Evolutionary conservation across 2,329 filamentous ascomycete species (phyloP), one percentile per base, ranked within the genome.

Genomic region (Daldinia eschscholtzii): DNA sequence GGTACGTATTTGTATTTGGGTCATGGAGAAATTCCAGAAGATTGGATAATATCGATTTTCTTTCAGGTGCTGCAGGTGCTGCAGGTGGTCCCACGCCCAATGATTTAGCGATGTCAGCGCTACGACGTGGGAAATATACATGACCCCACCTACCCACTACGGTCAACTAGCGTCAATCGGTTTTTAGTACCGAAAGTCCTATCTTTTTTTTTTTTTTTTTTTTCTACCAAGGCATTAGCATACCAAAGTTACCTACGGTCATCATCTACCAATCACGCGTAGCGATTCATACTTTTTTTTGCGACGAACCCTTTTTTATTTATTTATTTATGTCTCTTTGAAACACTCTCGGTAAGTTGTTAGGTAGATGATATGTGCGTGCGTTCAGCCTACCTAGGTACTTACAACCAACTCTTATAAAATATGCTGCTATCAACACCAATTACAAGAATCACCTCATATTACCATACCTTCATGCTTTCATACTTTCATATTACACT

Each of bases 11-110:
- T 55, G 30, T 56, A 30, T 41, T 39, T 39, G 28, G 53, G 13
- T 41, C 57, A 41, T 66, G 37, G 57, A 61, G 48, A 65, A 65
- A 65, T 66, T 60, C 57, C 37, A 28, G 55, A 61, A 66, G 68
- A 71, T 65, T 68, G 68, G 68, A 68, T 68, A 65, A 70, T 70
- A 66, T 70, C 57, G 55, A 61, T 26, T 61, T 61, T 62, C 44
- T 59, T 64, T 70, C 18, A 35, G 44, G 44, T 48, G 44, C 2
- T 48, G 23, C 26, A 50, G 46, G 10, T 42, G 41, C 15, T 42
- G 41, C 33, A 67, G 61, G 61, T 50, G 55, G 64, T 59, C 60
- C 65, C 59, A 61, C 55, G 28, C 15, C 65, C 68, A 71, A 71
- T 68, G 46, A 68, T 57, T 64, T 67, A 69, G 69, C 57, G 69